Evolutionary conservation across 345 rosid genomes (phyloP), one percentile per base, ranked within the genome.

Genomic region (Linum trigynum): DNA sequence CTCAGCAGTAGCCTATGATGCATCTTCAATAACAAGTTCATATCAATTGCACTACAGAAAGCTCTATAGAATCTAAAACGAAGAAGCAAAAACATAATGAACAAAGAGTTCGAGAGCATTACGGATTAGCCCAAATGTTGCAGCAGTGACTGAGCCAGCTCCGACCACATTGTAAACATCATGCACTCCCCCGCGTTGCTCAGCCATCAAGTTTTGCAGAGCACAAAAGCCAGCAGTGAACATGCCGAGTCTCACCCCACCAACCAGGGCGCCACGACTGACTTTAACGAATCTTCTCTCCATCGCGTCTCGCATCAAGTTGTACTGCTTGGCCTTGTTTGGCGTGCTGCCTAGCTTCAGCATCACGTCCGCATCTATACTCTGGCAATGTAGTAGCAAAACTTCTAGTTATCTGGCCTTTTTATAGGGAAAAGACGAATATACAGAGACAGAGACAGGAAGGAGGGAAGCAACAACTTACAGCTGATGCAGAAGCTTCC

Each of bases 361-460:
- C 95, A 90, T 88, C 48, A 86, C 92, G 70, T 94, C 97, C 35
- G 97, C 97, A 84, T 90, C 99, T 69, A 86, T 94, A 70, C 96
- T 89, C 98, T 92, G 78, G 62, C 60, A 23, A 23, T 23, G 32
- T 23, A 23, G 32, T 23, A 23, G 32, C 0, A 0, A 23, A 23
- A 23, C 32, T 23, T 23, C 32, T 23, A 23, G 32, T 23, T 23
- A 23, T 23, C 32, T 23, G 32, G 32, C 32, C 32, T 23, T 23
- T 23, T 23, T 23, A 0, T 23, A 23, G 32, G 32, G 32, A 23
- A 23, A 23, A 23, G 32, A 23, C 32, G 32, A 23, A 23, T 23
- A 23, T 1, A 0, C 32, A 23, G 32, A 23, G 32, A 0, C 32
- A 23, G 32, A 23, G 32, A 23, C 32, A 23, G 32, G 32, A 23